Percentiles rank a stretch among this genome's conserved stretches.
These are phyloP conservation scores for Aspergillus fumigatus DNA, from an alignment of 2,329 filamentous ascomycete genomes.

Conservation along the genomic window DNA sequence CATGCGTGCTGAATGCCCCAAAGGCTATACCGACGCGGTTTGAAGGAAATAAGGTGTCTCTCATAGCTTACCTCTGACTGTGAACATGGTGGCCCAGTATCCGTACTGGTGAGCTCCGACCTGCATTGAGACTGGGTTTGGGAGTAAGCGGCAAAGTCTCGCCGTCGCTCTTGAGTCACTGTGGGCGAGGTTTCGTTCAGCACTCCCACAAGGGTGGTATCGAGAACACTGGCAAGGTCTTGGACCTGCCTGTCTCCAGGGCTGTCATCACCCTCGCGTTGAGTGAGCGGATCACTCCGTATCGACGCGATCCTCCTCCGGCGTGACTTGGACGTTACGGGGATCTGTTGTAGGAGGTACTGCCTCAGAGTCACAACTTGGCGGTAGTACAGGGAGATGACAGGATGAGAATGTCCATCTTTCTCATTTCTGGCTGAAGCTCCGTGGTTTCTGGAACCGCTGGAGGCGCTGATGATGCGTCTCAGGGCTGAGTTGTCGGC, in stretches of 20 bases:
- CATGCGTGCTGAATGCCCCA: too few species aligned
- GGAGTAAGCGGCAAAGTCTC: constrained; percentile 58
- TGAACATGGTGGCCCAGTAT: constrained; percentile 44
- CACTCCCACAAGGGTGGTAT: constrained; percentile 64
- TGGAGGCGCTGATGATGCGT: constrained; percentile 22
- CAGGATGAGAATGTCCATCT: constrained; percentile 46
- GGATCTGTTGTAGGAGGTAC: constrained; percentile 64
- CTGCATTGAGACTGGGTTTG: constrained; percentile 54
- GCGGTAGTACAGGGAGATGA: constrained; percentile 66
- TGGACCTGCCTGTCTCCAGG: constrained; percentile 1
- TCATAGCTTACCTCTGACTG: constrained; percentile 58
- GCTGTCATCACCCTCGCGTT: constrained; percentile 10
- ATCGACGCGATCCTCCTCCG: constrained; percentile 42
- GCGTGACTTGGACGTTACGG: constrained; percentile 57
- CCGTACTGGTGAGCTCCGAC: constrained; percentile 30
- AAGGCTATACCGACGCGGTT: background rate
- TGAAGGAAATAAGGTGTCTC: background rate
- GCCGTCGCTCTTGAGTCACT: constrained; percentile 40
- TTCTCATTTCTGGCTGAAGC: constrained; percentile 7
- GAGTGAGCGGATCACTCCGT: constrained; percentile 12
- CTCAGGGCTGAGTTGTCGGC: constrained; percentile 14
- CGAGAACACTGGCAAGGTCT: constrained; percentile 56
- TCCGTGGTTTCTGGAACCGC: constrained; percentile 14
- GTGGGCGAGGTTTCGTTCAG: constrained; percentile 28
- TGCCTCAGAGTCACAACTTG: constrained; percentile 63